Percentiles rank a stretch among this genome's conserved stretches.
Evolutionary conservation across 1,139 yeast species (phyloP).

Genomic region (Candida sojae): DNA sequence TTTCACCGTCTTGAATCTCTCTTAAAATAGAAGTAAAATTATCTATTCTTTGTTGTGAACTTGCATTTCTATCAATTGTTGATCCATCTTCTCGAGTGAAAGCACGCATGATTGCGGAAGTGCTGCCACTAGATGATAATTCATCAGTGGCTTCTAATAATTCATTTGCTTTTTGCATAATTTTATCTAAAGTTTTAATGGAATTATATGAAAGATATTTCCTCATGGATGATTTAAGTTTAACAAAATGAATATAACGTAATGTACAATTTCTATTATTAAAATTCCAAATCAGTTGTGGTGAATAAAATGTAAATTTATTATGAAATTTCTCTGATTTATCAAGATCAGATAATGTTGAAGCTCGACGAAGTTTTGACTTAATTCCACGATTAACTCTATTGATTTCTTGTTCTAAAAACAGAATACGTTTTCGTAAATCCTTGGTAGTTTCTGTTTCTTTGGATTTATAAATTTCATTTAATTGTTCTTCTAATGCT

Average conservation of each 20-base stretch:
- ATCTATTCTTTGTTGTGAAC: constrained; percentile 28
- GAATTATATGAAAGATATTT: constrained; percentile 42
- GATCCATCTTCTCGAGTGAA: background rate
- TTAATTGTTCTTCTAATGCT: constrained; percentile 27
- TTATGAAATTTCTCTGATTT: constrained; percentile 35
- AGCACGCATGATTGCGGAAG: constrained; percentile 2
- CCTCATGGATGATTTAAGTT: constrained; percentile 25
- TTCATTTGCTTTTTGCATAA: constrained; percentile 23
- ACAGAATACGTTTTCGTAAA: constrained; percentile 22
- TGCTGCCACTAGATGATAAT: constrained; percentile 5
- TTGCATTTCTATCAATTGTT: constrained; percentile 8
- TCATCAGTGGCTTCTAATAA: constrained; percentile 8
- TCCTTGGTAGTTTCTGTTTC: constrained; percentile 7
- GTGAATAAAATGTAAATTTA: constrained; percentile 40
- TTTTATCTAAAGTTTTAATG: constrained; percentile 36
- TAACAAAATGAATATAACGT: constrained; percentile 44
- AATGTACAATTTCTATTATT: constrained; percentile 35
- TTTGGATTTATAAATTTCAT: constrained; percentile 16
- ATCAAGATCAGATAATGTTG: constrained; percentile 14
- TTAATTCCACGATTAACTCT: constrained; percentile 9
- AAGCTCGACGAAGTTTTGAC: constrained; percentile 4
- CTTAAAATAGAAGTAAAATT: constrained; percentile 57
- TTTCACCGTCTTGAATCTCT: constrained; percentile 39
- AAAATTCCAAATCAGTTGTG: constrained; percentile 48
- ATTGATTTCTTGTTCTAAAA: constrained; percentile 25